Percentiles rank a stretch among this genome's conserved stretches.
Conservation (phyloP, 2,329 filamentous ascomycete species). For the Aspergillus awamori region DNA sequence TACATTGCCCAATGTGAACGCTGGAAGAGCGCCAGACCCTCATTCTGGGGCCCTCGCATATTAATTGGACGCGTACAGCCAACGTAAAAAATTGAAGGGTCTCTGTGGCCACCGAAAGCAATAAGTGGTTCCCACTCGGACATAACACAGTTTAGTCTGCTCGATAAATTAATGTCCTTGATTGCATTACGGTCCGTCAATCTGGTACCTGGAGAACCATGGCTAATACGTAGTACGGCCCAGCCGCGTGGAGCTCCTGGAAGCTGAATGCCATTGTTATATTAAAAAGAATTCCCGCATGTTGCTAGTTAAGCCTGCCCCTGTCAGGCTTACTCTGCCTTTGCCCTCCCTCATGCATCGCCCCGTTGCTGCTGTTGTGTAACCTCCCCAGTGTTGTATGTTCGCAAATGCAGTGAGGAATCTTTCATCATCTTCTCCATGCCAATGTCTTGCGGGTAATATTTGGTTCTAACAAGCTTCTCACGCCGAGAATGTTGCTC, state of each 20-base stretch:
- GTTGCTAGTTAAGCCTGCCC: not conserved
- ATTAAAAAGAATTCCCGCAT: conserved; percentile 4
- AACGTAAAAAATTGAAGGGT: not conserved
- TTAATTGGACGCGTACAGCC: not conserved
- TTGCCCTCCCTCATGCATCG: not conserved
- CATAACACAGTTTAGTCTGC: not conserved
- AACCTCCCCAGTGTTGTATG: not conserved
- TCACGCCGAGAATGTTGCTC: conserved; percentile 25
- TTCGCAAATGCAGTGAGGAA: not conserved
- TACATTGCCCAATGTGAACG: not conserved
- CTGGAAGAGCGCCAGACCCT: not conserved
- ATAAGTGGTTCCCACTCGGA: conserved; percentile 2
- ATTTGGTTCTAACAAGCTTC: not conserved
- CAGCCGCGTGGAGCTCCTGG: not conserved
- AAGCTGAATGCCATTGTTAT: conserved; percentile 3
- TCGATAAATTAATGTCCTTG: not conserved
- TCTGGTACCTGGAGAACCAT: conserved; percentile 3
- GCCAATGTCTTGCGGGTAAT: not conserved
- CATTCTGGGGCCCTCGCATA: not conserved
- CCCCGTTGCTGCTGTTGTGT: not conserved
- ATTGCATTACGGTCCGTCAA: not conserved
- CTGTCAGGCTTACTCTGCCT: not conserved
- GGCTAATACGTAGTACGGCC: not conserved
- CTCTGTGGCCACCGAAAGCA: not conserved
- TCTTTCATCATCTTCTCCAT: not conserved